These are phyloP conservation scores for Biscutella laevigata DNA, from an alignment of 441 rosid genomes.

Conservation along the genomic window DNA sequence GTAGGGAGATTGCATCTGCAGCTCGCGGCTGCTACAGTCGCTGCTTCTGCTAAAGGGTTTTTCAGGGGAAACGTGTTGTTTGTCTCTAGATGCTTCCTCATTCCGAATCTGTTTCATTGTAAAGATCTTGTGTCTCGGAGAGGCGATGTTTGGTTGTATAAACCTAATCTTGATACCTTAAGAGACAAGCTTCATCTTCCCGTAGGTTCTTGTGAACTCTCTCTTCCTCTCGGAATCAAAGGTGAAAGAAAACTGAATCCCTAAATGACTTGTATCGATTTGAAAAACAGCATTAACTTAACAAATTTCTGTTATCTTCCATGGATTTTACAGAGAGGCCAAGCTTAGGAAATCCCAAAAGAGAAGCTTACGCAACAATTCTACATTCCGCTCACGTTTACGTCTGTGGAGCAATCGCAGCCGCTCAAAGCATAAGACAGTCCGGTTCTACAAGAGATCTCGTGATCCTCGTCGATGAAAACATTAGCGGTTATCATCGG, in stretches of 20 bases:
- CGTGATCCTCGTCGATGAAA: slow-evolving; percentile 76
- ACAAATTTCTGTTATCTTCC: background rate
- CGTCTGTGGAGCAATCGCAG: slow-evolving; percentile 90
- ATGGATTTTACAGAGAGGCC: slow-evolving; percentile 30
- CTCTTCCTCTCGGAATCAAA: slow-evolving; percentile 60
- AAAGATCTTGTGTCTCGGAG: slow-evolving; percentile 54
- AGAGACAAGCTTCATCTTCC: slow-evolving; percentile 73
- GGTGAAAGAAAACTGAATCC: slow-evolving; percentile 28
- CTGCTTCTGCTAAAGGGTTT: slow-evolving; percentile 59
- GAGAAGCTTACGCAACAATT: slow-evolving; percentile 92
- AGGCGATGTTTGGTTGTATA: slow-evolving; percentile 64
- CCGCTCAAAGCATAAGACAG: slow-evolving; percentile 81
- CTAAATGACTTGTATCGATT: background rate
- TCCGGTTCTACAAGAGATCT: slow-evolving; percentile 82
- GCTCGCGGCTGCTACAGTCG: slow-evolving; percentile 61
- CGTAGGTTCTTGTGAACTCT: slow-evolving; percentile 79
- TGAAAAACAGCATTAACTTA: background rate
- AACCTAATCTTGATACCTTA: slow-evolving; percentile 48
- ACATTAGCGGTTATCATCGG: slow-evolving; percentile 65
- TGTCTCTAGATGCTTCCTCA: slow-evolving; percentile 49
- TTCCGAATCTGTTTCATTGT: slow-evolving; percentile 67
- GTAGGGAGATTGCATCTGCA: slow-evolving; percentile 74
- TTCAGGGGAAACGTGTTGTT: slow-evolving; percentile 57
- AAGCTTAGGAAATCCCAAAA: slow-evolving; percentile 42
- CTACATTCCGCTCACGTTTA: slow-evolving; percentile 89